A percentile compares a stretch with the other conserved stretches of the same genome.
Evolutionary conservation across 2,329 filamentous ascomycete species (phyloP).

Genomic region (Exophiala spinifera): DNA sequence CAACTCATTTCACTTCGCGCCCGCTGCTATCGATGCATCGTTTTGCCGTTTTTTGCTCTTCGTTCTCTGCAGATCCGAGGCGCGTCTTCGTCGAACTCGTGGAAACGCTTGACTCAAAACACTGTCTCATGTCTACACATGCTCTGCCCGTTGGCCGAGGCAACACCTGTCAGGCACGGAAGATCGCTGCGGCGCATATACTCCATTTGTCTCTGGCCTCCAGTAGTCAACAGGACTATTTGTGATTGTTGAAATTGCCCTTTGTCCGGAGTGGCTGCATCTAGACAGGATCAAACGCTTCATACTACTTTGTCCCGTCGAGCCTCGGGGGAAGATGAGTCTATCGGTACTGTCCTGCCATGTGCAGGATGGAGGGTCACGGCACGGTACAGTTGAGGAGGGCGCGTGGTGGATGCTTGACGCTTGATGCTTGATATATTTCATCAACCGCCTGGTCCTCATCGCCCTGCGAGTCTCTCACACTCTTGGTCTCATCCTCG

Average conservation of each 20-base stretch:
- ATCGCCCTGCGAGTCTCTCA: not conserved
- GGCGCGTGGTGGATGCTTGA: no score
- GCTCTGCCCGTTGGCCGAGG: constrained; percentile 7
- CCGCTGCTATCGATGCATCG: not conserved
- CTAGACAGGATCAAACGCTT: not conserved
- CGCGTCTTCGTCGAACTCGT: constrained; percentile 4
- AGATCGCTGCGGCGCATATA: constrained; percentile 5
- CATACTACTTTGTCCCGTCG: not conserved
- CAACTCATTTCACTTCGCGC: not conserved
- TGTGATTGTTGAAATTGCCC: constrained; percentile 8
- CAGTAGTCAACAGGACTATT: not conserved
- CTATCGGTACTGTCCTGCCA: not conserved
- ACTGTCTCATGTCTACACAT: constrained; percentile 8
- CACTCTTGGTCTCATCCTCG: not conserved
- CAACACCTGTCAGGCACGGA: constrained; percentile 6
- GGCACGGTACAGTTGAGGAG: not conserved
- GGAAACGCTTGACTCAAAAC: not conserved
- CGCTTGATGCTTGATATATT: no score
- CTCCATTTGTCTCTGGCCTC: not conserved
- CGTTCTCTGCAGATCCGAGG: not conserved
- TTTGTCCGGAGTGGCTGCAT: not conserved
- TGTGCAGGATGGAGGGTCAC: not conserved
- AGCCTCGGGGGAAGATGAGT: constrained; percentile 5
- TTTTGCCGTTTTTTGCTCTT: not conserved
- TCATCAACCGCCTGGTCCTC: constrained; percentile 2